phyloP scores from a whole-genome alignment of 2,329 filamentous ascomycete species.

The Ceratocystiopsis minuta region DNA sequence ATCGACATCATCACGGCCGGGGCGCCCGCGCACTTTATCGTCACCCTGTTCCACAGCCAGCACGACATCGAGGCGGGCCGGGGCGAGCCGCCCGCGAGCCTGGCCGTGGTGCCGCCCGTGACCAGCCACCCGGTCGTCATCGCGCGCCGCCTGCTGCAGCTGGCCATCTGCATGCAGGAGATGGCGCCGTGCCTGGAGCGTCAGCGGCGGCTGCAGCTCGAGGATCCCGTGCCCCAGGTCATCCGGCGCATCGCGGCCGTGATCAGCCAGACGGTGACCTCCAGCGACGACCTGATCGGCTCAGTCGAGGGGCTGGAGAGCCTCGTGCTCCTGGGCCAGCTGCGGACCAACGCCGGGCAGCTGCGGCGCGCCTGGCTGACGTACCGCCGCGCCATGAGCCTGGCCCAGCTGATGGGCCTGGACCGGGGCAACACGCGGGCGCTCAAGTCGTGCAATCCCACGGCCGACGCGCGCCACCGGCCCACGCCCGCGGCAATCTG shows the following conservation, averaged over 20 bases:
- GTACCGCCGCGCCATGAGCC: slow-evolving; percentile 28
- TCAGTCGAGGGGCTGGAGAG: slow-evolving; percentile 35
- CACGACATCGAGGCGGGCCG: slow-evolving; percentile 16
- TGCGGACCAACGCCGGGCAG: slow-evolving; percentile 34
- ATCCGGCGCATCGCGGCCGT: slow-evolving; percentile 17
- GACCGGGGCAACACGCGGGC: slow-evolving; percentile 18
- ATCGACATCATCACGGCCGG: slow-evolving; percentile 15
- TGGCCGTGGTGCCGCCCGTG: slow-evolving; percentile 15
- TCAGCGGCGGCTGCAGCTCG: slow-evolving; percentile 12
- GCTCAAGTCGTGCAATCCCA: slow-evolving; percentile 22
- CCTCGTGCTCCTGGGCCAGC: slow-evolving; percentile 28
- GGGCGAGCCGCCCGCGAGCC: slow-evolving; percentile 9
- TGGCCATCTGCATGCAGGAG: slow-evolving; percentile 28
- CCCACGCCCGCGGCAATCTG: slow-evolving; percentile 22
- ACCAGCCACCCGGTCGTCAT: slow-evolving; percentile 28
- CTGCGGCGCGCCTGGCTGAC: slow-evolving; percentile 35
- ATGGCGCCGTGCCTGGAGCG: slow-evolving; percentile 18
- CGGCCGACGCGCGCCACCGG: slow-evolving; percentile 13
- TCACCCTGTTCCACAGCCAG: slow-evolving; percentile 15
- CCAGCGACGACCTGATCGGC: slow-evolving; percentile 32
- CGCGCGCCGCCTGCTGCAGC: slow-evolving; percentile 27
- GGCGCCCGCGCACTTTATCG: slow-evolving; percentile 13
- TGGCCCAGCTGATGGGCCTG: slow-evolving; percentile 33
- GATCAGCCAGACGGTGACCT: slow-evolving; percentile 23
- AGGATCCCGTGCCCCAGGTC: slow-evolving; percentile 10